Base-by-base conservation (phyloP, 2,329 filamentous ascomycete genomes). In the Scedosporium boydii region DNA sequence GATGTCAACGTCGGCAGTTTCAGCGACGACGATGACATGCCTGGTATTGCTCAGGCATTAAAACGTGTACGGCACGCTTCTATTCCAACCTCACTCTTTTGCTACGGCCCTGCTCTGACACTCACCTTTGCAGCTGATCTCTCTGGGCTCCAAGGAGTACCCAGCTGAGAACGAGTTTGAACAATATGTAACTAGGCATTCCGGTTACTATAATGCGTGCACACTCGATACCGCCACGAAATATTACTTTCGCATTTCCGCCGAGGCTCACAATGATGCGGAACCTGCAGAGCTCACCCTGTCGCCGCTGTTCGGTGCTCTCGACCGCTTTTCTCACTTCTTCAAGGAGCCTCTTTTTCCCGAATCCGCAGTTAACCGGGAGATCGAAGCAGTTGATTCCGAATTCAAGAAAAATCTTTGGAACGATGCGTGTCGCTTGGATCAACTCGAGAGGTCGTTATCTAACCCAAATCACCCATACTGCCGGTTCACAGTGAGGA, bases 61-160 rank as follows among this genome's bases (percentile, higher is more conserved):
- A 93, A 98, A 80, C 93, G 97, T 82, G 83, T 86, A 77, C 73
- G 75, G 66, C 5, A 27, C 5, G 5, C 26, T 46, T 18, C 18
- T 18, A 46, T 27, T 27, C 26, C 5, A 27, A 27, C 18, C 48
- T 53, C 48, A 10, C 10, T 21, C 18, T 10, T 23, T 53, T n/a
- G 3, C 48, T n/a, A n/a, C 18, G 6, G 18, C 12, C 26, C 9
- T n/a, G 16, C 10, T 21, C 61, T 58, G 14, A 61, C 27, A 29
- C 12, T 6, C 10, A n/a, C n/a, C 26, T 10, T 38, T 27, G 5
- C 26, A 87, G 82, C 78, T 97, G 66, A 79, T 99, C 26, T 99
- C 99, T 78, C 98, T 99, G 95, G 95, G 95, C 59, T 99, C 95
- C 6, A 89, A 96, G 75, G 99, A 98, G 84, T 99, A 95, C 71